Evolutionary conservation across 2,329 filamentous ascomycete species (phyloP).

Genomic region (Pyricularia sp.): DNA sequence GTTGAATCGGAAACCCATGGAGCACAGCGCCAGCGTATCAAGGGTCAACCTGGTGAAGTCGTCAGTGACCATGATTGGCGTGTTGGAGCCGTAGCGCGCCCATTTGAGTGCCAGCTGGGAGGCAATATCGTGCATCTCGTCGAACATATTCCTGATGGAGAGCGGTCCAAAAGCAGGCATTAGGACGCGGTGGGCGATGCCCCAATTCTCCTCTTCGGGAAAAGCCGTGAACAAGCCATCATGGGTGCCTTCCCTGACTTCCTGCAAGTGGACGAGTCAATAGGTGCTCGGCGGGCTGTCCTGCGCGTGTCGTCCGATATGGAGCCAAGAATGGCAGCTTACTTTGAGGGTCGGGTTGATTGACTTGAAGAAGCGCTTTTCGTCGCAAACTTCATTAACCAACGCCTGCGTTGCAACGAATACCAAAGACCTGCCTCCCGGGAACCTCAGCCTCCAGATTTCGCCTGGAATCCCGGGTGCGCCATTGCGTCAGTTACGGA

Average conservation of each 20-base stretch:
- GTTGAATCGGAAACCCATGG: conserved; percentile 68
- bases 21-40: conserved; percentile 62
- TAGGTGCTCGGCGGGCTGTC: not conserved
- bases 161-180: not conserved
- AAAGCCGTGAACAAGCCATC: not conserved
- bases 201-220: not conserved
- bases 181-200: not conserved
- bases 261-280: not conserved
- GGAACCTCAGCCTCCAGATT: conserved; percentile 10
- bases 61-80: not conserved
- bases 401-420: conserved; percentile 21
- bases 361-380: conserved; percentile 53
- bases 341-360: conserved; percentile 20
- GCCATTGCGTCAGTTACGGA: not conserved
- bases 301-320: not conserved
- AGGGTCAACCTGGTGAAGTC: conserved; percentile 65
- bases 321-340: not conserved
- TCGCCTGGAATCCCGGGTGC: not conserved
- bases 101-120: conserved; percentile 1
- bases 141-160: not conserved
- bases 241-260: not conserved
- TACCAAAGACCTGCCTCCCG: conserved; percentile 7
- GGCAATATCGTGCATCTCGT: conserved; percentile 2
- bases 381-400: conserved; percentile 54
- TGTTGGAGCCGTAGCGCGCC: not conserved